Evolutionary conservation across 371 early-diverging fungal species (phyloP), one percentile per base, ranked within the genome.

Genomic region (Mortierella sp.): DNA sequence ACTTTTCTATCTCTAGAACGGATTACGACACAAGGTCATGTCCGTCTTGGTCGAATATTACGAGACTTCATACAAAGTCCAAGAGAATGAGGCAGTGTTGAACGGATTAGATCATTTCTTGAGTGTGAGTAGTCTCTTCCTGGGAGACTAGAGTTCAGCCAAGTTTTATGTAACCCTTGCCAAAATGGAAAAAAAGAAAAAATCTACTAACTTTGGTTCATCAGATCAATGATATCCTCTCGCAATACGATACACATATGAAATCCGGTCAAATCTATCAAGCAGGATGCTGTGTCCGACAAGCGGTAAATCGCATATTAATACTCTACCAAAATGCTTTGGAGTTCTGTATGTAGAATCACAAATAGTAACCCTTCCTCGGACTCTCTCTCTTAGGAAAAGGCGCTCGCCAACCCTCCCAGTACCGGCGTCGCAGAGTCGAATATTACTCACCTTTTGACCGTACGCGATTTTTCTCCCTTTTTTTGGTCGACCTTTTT

Each of bases 201-300:
- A 52, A 46, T 2, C 47, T 29, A 28, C 47, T 44, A 23, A 37
- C 18, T 57, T 28, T 46, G 23, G 7, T 55, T 14, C 15, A 37
- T 1, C 62, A 80, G 71, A 50, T 80, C 25, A 71, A 73, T 16
- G 80, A 74, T 55, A 70, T 80, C 26, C 58, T 80, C 9, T 60
- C 62, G 5, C 71, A 68, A 12, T 80, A 80, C 53, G 80, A 80
- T 52, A 5, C 15, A 5, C 68, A 45, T 46, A 80, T 80, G 80
- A 70, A 70, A 30, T 30, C 80, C 0, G 80, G 80, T n/a, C 64
- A 74, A 30, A 80, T 80, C 44, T 70, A 74, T 53, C 71, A 73
- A 19, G 80, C 80, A 26, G 80, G 80, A 23, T 70, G 74, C 28
- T 80, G 80, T 28, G 74, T 80, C 14, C 80, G 70, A 65, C 80